phyloP scores from a whole-genome alignment of 257 asterid species.

The Salvia miltiorrhiza region DNA sequence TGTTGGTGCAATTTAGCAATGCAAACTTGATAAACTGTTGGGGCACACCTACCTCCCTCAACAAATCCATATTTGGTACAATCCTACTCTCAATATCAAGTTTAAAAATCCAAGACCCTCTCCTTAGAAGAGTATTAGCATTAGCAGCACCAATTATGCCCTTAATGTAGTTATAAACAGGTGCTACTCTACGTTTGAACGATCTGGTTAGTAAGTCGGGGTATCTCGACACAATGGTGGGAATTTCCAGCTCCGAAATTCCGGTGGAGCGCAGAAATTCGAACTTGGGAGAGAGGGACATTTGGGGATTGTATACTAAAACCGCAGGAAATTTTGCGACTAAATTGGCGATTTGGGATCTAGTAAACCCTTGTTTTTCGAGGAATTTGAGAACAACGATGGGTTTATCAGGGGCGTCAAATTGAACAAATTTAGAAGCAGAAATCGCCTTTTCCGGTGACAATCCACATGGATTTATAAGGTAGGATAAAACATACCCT shows the following conservation, averaged over 20 bases:
- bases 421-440: constrained; percentile 18
- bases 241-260: not conserved
- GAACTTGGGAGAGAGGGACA: constrained; percentile 23
- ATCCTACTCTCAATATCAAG: not conserved
- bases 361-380: constrained; percentile 22
- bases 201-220: constrained; percentile 10
- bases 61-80: constrained; percentile 19
- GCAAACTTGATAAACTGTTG: not conserved
- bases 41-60: constrained; percentile 28
- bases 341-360: constrained; percentile 20
- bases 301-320: constrained; percentile 19
- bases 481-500: constrained; percentile 2
- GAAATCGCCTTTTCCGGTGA: constrained; percentile 21
- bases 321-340: not conserved
- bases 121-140: not conserved
- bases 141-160: constrained; percentile 13
- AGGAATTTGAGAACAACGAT: constrained; percentile 18
- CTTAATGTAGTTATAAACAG: constrained; percentile 19
- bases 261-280: constrained; percentile 19
- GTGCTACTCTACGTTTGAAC: constrained; percentile 9
- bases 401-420: constrained; percentile 15
- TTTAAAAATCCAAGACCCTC: constrained; percentile 14
- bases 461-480: constrained; percentile 13
- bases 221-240: not conserved
- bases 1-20: not conserved